Percentiles rank a stretch among this genome's conserved stretches.
phyloP scores from a whole-genome alignment of 345 rosid species.

The Salix arbutifolia region DNA sequence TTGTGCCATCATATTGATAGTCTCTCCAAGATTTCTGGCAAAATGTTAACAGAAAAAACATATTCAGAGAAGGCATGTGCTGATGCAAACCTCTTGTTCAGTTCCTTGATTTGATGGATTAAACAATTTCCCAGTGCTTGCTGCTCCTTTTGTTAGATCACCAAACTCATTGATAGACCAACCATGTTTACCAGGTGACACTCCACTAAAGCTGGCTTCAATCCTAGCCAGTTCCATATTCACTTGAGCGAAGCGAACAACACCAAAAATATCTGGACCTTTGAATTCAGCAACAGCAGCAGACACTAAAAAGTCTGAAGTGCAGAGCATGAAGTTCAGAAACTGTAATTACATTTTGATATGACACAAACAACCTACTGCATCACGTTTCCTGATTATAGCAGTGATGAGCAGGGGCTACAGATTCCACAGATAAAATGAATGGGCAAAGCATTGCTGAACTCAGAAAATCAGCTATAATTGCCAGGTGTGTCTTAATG shows the following conservation, averaged over 20 bases:
- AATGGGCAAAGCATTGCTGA: background rate
- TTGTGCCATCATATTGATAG: background rate
- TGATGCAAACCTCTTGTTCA: constrained; percentile 45
- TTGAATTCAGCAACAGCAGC: constrained; percentile 94
- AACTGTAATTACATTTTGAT: background rate
- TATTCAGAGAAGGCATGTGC: background rate
- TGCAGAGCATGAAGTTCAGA: background rate
- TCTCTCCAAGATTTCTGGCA: background rate
- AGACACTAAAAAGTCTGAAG: constrained; percentile 75
- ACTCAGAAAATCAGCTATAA: background rate
- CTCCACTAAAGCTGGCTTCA: constrained; percentile 78
- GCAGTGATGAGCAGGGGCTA: background rate
- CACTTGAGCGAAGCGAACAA: constrained; percentile 84
- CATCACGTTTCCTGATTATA: background rate
- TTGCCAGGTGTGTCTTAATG: background rate
- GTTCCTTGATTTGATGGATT: constrained; percentile 42
- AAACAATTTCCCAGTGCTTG: constrained; percentile 73
- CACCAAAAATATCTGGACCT: constrained; percentile 85
- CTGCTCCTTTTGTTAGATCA: constrained; percentile 87
- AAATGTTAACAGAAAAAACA: background rate
- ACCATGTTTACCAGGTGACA: constrained; percentile 73
- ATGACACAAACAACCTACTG: background rate
- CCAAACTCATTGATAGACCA: constrained; percentile 93
- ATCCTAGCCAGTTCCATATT: constrained; percentile 84
- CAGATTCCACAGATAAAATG: background rate